Percentiles rank a stretch among this genome's conserved stretches.
phyloP scores from a whole-genome alignment of 129 eudicot genomes.

The Heracleum sosnowskyi region DNA sequence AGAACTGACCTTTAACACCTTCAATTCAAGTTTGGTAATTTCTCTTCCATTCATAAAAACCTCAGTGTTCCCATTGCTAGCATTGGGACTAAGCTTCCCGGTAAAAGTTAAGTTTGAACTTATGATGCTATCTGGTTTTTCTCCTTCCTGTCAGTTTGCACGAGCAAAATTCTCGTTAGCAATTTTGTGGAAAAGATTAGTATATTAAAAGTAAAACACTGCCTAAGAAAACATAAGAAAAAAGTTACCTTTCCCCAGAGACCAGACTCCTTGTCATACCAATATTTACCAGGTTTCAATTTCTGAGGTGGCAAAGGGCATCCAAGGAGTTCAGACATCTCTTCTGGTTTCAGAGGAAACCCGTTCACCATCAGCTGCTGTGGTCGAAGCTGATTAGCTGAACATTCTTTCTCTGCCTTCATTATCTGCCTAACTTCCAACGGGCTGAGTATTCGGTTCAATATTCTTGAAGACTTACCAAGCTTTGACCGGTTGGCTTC shows the following conservation, averaged over 20 bases:
- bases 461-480: constrained; percentile 77
- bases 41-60: constrained; percentile 91
- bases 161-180: constrained; percentile 12
- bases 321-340: constrained; percentile 85
- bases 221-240: constrained; percentile 11
- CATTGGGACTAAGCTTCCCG: constrained; percentile 81
- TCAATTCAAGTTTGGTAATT: constrained; percentile 60
- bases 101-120: constrained; percentile 90
- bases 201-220: neutral
- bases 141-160: constrained; percentile 64
- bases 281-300: constrained; percentile 83
- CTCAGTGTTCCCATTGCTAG: constrained; percentile 89
- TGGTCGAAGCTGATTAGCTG: constrained; percentile 96
- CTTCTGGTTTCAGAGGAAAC: constrained; percentile 79
- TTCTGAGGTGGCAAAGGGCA: constrained; percentile 81
- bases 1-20: constrained; percentile 59
- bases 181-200: constrained; percentile 5
- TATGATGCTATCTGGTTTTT: constrained; percentile 80
- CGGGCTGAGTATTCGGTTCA: constrained; percentile 76
- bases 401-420: constrained; percentile 95
- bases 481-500: constrained; percentile 66
- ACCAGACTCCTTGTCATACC: constrained; percentile 99
- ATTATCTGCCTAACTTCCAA: constrained; percentile 89
- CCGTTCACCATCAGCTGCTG: constrained; percentile 90
- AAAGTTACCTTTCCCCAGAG: constrained; percentile 91